Percentiles rank a stretch among this genome's conserved stretches.
Evolutionary conservation across 129 eudicot genomes (phyloP).

Genomic region (Ambrosia artemisiifolia): DNA sequence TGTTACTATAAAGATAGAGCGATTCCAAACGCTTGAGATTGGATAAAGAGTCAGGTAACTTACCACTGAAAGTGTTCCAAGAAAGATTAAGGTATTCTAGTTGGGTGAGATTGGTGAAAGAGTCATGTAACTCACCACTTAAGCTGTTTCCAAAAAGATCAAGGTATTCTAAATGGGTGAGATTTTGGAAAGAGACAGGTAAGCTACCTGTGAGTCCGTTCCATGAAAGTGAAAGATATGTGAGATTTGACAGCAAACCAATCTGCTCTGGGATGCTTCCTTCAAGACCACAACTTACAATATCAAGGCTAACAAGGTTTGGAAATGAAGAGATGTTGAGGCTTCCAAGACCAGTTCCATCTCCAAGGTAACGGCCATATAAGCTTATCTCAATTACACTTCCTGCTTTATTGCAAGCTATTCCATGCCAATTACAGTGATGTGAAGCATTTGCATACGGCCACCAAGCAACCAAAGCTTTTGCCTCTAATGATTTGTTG

Average conservation of each 20-base stretch:
- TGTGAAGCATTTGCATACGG: not conserved
- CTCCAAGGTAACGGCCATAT: not conserved
- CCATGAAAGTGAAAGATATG: not conserved
- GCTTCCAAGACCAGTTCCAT: not conserved
- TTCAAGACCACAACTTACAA: not conserved
- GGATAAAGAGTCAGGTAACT: not conserved
- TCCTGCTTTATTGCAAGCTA: conserved; percentile 4
- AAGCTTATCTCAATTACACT: not conserved
- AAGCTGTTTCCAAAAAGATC: not conserved
- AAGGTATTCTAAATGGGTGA: not conserved
- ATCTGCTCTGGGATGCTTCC: conserved; percentile 10
- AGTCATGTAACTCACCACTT: not conserved
- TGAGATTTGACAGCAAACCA: conserved; percentile 6
- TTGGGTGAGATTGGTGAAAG: not conserved
- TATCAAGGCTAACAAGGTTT: not conserved
- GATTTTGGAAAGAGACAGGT: not conserved
- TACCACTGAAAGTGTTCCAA: not conserved
- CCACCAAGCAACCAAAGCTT: not conserved
- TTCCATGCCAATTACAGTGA: not conserved
- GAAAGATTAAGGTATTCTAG: not conserved
- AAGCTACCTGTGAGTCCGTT: not conserved
- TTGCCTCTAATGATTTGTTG: not conserved
- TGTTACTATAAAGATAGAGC: not conserved
- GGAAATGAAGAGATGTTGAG: conserved; percentile 13
- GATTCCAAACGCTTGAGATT: not conserved